Evolutionary conservation across 306 rosid species (phyloP).

Genomic region (Myrica gale): DNA sequence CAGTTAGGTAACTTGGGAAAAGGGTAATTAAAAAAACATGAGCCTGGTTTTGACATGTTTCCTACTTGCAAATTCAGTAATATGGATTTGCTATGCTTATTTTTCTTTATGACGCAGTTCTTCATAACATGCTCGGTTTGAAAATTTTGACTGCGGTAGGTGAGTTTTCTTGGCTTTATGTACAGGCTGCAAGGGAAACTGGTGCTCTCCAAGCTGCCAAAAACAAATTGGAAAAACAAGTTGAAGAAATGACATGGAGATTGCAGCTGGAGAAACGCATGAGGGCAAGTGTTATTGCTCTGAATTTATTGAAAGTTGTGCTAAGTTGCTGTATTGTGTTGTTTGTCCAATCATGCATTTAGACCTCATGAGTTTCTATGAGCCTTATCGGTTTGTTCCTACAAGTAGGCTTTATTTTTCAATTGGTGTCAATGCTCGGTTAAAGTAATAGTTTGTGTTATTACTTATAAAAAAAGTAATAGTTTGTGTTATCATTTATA

Average conservation of each 20-base stretch:
- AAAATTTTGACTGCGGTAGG: background rate
- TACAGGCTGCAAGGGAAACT: constrained; percentile 96
- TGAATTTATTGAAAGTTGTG: constrained; percentile 10
- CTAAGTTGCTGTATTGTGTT: background rate
- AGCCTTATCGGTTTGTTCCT: background rate
- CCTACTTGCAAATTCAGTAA: constrained; percentile 1
- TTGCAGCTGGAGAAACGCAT: constrained; percentile 92
- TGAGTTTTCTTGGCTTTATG: constrained; percentile 12
- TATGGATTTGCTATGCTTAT: background rate
- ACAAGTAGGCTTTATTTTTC: background rate
- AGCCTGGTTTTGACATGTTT: background rate
- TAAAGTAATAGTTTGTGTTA: background rate
- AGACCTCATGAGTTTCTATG: background rate
- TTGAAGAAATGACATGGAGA: constrained; percentile 93
- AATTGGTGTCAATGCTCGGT: background rate
- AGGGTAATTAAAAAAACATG: too few relatives aligned
- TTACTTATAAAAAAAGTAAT: background rate
- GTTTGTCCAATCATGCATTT: background rate
- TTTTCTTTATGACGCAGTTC: background rate
- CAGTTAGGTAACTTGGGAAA: too few relatives aligned
- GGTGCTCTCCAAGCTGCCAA: constrained; percentile 99
- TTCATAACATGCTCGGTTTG: background rate
- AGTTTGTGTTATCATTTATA: background rate
- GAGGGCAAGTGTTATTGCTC: constrained; percentile 54
- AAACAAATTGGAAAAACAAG: constrained; percentile 98